Evolutionary conservation across 2,329 filamentous ascomycete species (phyloP).

Genomic region (Calonectria fujianensis): DNA sequence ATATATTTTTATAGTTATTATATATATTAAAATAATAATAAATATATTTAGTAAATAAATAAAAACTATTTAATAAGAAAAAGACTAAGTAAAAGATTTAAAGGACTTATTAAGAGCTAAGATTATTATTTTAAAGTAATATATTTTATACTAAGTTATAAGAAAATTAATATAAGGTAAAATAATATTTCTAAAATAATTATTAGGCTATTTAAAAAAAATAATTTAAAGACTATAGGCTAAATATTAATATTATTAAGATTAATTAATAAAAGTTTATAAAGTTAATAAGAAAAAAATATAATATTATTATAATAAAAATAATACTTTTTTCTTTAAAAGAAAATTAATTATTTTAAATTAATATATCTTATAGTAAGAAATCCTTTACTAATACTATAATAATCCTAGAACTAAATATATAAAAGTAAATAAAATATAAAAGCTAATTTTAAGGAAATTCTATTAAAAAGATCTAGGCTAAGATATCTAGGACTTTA

Average conservation of each 20-base stretch:
- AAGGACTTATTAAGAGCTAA: neutral
- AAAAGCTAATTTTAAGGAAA: too few relatives aligned
- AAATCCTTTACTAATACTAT: neutral
- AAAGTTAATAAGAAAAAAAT: neutral
- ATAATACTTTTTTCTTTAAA: neutral
- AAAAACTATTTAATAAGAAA: neutral
- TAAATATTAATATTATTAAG: too few relatives aligned
- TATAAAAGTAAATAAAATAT: too few relatives aligned
- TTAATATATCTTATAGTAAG: neutral
- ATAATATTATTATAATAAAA: neutral
- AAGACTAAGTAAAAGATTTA: neutral
- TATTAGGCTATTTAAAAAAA: too few relatives aligned
- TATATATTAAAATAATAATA: conserved; percentile 10
- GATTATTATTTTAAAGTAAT: too few relatives aligned
- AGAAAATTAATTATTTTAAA: too few relatives aligned
- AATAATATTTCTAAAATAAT: too few relatives aligned
- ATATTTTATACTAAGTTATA: too few relatives aligned
- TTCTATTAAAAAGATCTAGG: too few relatives aligned
- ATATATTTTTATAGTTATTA: neutral
- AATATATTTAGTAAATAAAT: neutral
- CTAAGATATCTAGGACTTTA: too few relatives aligned
- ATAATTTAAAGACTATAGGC: too few relatives aligned
- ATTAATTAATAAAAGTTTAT: neutral
- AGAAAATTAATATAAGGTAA: too few relatives aligned
- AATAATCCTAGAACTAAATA: neutral